Base-by-base conservation (phyloP, 345 rosid genomes). In the Citrus australasica region DNA sequence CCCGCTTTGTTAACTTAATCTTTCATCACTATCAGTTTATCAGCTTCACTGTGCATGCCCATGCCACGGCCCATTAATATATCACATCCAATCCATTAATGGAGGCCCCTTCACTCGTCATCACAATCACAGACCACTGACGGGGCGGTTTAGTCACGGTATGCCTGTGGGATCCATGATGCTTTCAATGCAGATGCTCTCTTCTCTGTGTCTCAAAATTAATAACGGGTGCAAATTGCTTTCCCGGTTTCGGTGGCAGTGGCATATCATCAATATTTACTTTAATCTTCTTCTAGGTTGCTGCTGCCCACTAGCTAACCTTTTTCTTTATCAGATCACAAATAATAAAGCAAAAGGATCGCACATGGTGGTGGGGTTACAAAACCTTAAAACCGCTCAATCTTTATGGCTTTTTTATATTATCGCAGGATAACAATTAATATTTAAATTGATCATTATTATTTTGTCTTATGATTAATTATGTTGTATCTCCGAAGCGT, bases 291-390 rank as follows among this genome's bases (percentile, higher is more conserved):
- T 21, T 66, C 13, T 3, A 16, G 9, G 22, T 17, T 16, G 58
- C 58, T 0, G 10, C 16, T 46, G 51, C 51, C 17, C 3, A 3
- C 51, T 17, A 53, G 56, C 56, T 2, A 17, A 60, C 8, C 40
- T 6, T n/a, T 63, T 74, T 22, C 66, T 55, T 67, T 76, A 14
- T 67, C 27, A 1, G 17, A 8, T 16, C 22, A 55, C 25, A 64
- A 35, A 22, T 51, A 33, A n/a, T 55, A 13, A 19, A 16, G 13
- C 48, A 58, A 5, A 65, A 53, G 59, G 61, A 71, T 68, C 2
- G 79, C 85, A 80, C 85, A 76, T 78, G 86, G 51, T 13, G 84
- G 56, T 85, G 83, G 88, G 86, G 82, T 46, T 67, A 38, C 60
- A 55, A 46, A 74, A 77, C 85, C 84, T 81, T 73, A 76, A 55